Base-by-base conservation (phyloP, 768 basidiomycete species). In the Pleurotus eryngii region DNA sequence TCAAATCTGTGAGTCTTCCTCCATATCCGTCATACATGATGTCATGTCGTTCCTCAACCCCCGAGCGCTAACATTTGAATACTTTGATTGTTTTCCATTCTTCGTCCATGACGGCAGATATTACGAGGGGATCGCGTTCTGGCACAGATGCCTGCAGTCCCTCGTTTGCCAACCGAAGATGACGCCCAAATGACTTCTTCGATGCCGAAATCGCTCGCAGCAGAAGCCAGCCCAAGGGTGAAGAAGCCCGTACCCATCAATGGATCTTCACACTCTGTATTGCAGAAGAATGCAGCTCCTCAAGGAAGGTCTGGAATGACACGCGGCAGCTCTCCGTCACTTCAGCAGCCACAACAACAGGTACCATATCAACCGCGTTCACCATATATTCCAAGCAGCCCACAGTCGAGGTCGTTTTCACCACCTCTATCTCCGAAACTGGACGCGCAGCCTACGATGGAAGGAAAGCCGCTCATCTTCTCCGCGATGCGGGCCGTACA, bases 381-480 rank as follows among this genome's bases (percentile, higher is more conserved):
- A 39, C 5, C 53, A 7, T 35, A 35, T 35, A 35, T 35, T 9
- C 39, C 8, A 27, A 50, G 22, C 24, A 51, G 51, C 48, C 11
- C 37, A 11, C 38, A 42, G 17, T 27, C 61, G 8, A 58, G 35
- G 46, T 55, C 53, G 24, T 35, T 40, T 14, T 49, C 60, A 22
- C 60, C 60, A 15, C 51, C 60, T 38, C 35, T 54, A 42, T 49
- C 47, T 46, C 39, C 51, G 17, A 54, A 54, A 8, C 39, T 42
- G 43, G 51, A 54, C 61, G 27, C 39, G 51, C 58, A 49, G 56
- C 64, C 57, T 20, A 55, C 57, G 39, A 57, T 61, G 38, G 49
- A 61, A 26, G 64, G 66, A 17, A 82, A 81, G 18, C 85, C 87
- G 1, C 74, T 84, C 20, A 89, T 89, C 30, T 89, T 89, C 56